A percentile compares a stretch with the other conserved stretches of the same genome.
phyloP scores from a whole-genome alignment of 768 basidiomycete species.

The Galerina sulciceps region DNA sequence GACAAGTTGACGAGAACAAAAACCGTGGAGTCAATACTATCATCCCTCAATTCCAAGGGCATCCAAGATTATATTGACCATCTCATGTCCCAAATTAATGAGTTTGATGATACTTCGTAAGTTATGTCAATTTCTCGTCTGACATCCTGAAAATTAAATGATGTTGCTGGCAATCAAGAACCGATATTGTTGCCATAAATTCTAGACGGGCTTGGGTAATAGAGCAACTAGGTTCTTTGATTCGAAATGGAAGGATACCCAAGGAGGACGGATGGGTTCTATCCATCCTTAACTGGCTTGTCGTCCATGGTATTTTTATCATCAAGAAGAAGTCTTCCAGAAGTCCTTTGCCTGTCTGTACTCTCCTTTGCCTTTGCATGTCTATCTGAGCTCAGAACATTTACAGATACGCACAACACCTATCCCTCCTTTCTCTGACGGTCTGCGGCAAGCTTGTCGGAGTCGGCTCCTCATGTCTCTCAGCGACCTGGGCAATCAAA shows the following conservation, averaged over 20 bases:
- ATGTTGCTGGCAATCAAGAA: slow-evolving; percentile 32
- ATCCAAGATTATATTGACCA: slow-evolving; percentile 79
- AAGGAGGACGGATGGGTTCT: slow-evolving; percentile 82
- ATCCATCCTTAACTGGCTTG: slow-evolving; percentile 78
- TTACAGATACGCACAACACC: slow-evolving; percentile 64
- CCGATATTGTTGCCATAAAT: slow-evolving; percentile 50
- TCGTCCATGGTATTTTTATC: slow-evolving; percentile 80
- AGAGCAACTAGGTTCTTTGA: slow-evolving; percentile 80
- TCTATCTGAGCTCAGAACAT: not conserved
- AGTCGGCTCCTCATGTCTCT: slow-evolving; percentile 73
- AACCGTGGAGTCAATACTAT: slow-evolving; percentile 84
- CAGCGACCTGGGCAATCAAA: slow-evolving; percentile 70
- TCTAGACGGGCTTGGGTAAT: slow-evolving; percentile 79
- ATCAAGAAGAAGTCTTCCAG: slow-evolving; percentile 76
- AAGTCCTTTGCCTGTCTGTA: slow-evolving; percentile 63
- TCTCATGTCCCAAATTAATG: slow-evolving; percentile 66
- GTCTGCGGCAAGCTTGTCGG: slow-evolving; percentile 68
- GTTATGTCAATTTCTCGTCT: slow-evolving; percentile 13
- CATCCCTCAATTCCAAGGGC: slow-evolving; percentile 72
- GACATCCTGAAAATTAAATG: not conserved
- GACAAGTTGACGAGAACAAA: slow-evolving; percentile 93
- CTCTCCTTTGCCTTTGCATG: not conserved
- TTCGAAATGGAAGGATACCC: slow-evolving; percentile 80
- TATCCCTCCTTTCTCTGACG: slow-evolving; percentile 74
- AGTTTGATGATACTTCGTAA: slow-evolving; percentile 48